A percentile compares a stretch with the other conserved stretches of the same genome.
phyloP scores from a whole-genome alignment of 306 rosid genomes.

The Fagus sylvatica region DNA sequence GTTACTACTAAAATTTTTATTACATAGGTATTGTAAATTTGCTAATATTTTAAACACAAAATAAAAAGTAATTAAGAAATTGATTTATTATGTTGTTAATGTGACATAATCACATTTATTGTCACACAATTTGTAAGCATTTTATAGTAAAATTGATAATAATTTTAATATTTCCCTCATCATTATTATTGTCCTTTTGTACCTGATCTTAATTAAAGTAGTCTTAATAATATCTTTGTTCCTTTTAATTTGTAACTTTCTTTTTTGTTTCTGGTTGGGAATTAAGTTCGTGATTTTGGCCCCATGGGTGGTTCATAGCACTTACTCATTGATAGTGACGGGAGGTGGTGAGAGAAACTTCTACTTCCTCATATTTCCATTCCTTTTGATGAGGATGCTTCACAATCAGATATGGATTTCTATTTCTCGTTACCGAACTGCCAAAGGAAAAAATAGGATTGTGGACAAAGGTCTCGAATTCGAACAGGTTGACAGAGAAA shows the following conservation, averaged over 20 bases:
- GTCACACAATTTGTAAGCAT: too few species aligned
- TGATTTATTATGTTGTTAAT: too few species aligned
- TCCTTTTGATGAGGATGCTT: slow-evolving; percentile 7
- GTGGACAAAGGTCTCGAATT: slow-evolving; percentile 37
- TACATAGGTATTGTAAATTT: too few species aligned
- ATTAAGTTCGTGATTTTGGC: background rate
- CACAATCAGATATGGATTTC: slow-evolving; percentile 36
- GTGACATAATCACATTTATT: too few species aligned
- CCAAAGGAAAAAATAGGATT: slow-evolving; percentile 14
- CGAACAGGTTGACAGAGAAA: slow-evolving; percentile 45
- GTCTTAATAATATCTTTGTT: too few species aligned
- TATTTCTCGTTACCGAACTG: slow-evolving; percentile 20
- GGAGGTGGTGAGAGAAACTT: background rate
- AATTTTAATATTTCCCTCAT: too few species aligned
- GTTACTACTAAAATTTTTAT: too few species aligned
- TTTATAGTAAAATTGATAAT: too few species aligned
- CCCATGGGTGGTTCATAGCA: background rate
- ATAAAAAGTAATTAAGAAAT: too few species aligned
- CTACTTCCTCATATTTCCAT: background rate
- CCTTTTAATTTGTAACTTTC: background rate
- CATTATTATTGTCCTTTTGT: too few species aligned
- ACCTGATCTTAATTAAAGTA: too few species aligned
- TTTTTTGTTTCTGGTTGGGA: background rate
- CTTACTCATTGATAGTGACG: background rate
- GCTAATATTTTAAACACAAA: too few species aligned